Conservation (phyloP, 2,329 filamentous ascomycete species). For the Verticillium longisporum region DNA sequence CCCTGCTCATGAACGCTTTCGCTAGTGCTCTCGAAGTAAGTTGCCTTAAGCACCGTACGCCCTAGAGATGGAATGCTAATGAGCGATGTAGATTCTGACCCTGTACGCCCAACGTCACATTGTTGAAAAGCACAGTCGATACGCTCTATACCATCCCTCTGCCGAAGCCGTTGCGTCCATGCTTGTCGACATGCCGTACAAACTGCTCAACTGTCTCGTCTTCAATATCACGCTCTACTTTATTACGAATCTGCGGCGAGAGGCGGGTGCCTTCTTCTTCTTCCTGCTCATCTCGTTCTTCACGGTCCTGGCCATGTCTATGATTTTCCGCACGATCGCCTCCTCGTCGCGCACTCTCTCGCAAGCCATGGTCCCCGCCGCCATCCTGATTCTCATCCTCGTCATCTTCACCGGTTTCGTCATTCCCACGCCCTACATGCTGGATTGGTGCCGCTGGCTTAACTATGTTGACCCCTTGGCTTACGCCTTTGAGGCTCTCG, state of each 20-base stretch:
- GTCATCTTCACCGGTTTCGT: constrained; percentile 68
- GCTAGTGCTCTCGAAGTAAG: constrained; percentile 65
- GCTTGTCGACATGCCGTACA: constrained; percentile 80
- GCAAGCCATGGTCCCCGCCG: constrained; percentile 54
- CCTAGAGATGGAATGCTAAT: constrained; percentile 2
- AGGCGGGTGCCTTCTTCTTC: constrained; percentile 75
- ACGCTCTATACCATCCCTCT: constrained; percentile 84
- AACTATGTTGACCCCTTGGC: constrained; percentile 73
- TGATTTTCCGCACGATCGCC: constrained; percentile 79
- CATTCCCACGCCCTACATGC: constrained; percentile 62
- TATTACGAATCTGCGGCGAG: constrained; percentile 72
- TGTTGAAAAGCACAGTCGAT: constrained; percentile 82
- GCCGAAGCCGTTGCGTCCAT: constrained; percentile 85
- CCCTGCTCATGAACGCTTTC: constrained; percentile 80
- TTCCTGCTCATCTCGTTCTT: constrained; percentile 72
- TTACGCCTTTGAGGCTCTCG: constrained; percentile 74
- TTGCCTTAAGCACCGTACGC: background rate
- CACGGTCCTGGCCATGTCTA: constrained; percentile 72
- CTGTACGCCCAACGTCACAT: constrained; percentile 86
- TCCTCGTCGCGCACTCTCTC: constrained; percentile 65
- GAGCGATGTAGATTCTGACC: constrained; percentile 58
- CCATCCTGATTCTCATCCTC: constrained; percentile 56
- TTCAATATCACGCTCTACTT: constrained; percentile 85
- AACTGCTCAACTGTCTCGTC: constrained; percentile 62
- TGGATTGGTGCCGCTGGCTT: constrained; percentile 76